Evolutionary conservation across 2,329 filamentous ascomycete genomes (phyloP), one percentile per base, ranked within the genome.

Genomic region (Fusarium verticillioides): DNA sequence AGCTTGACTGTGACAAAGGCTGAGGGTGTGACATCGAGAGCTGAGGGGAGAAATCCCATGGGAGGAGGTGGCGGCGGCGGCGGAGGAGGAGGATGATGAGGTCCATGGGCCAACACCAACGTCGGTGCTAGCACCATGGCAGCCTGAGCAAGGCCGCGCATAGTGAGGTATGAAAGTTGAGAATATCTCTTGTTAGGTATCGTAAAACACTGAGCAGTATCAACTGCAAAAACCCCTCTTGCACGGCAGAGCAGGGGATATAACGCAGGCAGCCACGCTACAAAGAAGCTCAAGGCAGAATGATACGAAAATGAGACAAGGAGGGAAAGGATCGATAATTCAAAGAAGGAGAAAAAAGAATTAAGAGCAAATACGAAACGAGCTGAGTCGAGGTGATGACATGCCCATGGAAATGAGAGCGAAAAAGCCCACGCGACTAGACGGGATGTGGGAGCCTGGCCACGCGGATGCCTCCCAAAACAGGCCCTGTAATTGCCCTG

Each of bases 71-170:
- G 69, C 11, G 69, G 69, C 11, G 69, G 69, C 2, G 65, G 67
- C 9, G 64, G 66, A 10, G 36, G 52, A 18, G 69, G 69, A 54
- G 52, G 69, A 49, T 28, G 69, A 34, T 60, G 70, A 73, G 65
- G 70, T n/a, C 70, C 70, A 73, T 73, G 70, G 42, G 70, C 70
- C 58, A 73, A 40, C 66, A 63, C 74, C 73, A 78, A 56, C 57
- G 71, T 72, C 28, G 74, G 76, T 60, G 70, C 73, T 63, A 79
- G 73, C 75, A 79, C 46, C 32, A 76, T 60, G 47, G 77, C 77
- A 75, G 78, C 77, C 77, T 78, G 70, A 62, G 63, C 60, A 49
- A 79, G 70, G 76, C 78, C 74, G 66, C 77, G 78, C 78, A 80
- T 80, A 37, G 57, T 73, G 63, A 65, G 61, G 67, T 64, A 32